phyloP scores from a whole-genome alignment of 495 filamentous ascomycete species.

The Daldinia childiae region DNA sequence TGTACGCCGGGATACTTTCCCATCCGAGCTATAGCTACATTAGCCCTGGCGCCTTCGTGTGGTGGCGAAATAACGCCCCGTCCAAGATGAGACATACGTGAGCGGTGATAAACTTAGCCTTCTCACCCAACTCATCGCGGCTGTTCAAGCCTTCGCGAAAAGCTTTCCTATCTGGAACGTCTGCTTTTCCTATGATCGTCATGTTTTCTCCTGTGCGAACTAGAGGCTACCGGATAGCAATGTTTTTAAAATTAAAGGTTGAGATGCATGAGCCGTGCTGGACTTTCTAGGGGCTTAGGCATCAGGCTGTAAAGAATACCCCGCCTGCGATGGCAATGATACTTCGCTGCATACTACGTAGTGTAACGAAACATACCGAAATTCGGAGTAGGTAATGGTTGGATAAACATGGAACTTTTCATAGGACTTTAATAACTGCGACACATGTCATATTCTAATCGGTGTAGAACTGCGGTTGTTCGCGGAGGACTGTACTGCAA shows the following conservation, averaged over 20 bases:
- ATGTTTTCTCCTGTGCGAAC: not conserved
- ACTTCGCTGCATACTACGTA: conserved; percentile 1
- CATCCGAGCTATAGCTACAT: not conserved
- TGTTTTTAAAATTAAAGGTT: not conserved
- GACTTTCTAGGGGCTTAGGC: not conserved
- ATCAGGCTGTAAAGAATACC: conserved; percentile 3
- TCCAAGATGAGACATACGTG: not conserved
- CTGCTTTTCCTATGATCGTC: not conserved
- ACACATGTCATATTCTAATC: not conserved
- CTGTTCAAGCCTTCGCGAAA: not conserved
- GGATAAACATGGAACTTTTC: not conserved
- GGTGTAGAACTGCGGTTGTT: not conserved
- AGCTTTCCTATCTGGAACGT: not conserved
- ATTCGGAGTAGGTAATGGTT: not conserved
- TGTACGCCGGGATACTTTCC: not conserved
- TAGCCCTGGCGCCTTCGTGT: not conserved
- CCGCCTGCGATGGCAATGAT: conserved; percentile 5
- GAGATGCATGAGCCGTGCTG: not conserved
- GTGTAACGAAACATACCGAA: conserved; percentile 3
- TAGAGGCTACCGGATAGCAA: not conserved
- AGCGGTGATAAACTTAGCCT: not conserved
- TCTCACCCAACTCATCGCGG: not conserved
- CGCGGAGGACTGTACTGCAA: not conserved
- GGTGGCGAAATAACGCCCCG: not conserved
- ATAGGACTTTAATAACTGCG: not conserved